Evolutionary conservation across 176 grass and related monocot species (phyloP), one percentile per base, ranked within the genome.

Genomic region (Oryza punctata): DNA sequence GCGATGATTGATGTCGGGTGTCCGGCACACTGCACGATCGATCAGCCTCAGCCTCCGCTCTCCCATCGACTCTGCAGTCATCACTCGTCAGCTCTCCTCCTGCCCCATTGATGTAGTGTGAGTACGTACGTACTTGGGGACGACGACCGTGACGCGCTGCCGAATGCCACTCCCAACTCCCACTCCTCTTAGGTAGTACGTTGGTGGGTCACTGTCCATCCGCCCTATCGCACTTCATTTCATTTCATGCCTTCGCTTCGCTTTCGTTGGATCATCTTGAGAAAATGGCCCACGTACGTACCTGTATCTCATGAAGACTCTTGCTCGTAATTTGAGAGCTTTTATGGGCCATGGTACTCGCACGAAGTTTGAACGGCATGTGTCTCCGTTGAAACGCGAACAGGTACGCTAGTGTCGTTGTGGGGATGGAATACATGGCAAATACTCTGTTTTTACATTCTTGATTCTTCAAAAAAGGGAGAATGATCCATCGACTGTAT

Each of bases 151-250:
- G 87, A 85, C 70, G 70, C 64, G 35, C 77, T 15, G 77, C 78
- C 87, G 23, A 80, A 81, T 75, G 57, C 18, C 64, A 45, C 43
- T 45, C 27, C 38, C 5, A 29, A 80, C 40, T 38, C 40, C 15
- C 6, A 12, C 40, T 3, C 19, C 26, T 50, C n/a, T n/a, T 33
- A 33, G 32, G 4, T 21, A 45, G 76, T 52, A 43, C n/a, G 83
- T 77, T 82, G 88, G 84, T 24, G 61, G 7, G 88, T 90, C 88
- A 32, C 84, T 86, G 27, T 89, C 88, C 33, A 0, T 60, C 82
- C 14, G 21, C n/a, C n/a, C 70, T 69, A n/a, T 16, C 23, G 16
- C 44, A 35, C 33, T 35, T 35, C 33, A 32, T 71, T 77, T 37
- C 78, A 57, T 84, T 26, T 14, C 67, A 0, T 19, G 52, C 19